Percentiles rank a stretch among this genome's conserved stretches.
Conservation (phyloP, 2,329 filamentous ascomycete species). For the Penicillium janthinellum region DNA sequence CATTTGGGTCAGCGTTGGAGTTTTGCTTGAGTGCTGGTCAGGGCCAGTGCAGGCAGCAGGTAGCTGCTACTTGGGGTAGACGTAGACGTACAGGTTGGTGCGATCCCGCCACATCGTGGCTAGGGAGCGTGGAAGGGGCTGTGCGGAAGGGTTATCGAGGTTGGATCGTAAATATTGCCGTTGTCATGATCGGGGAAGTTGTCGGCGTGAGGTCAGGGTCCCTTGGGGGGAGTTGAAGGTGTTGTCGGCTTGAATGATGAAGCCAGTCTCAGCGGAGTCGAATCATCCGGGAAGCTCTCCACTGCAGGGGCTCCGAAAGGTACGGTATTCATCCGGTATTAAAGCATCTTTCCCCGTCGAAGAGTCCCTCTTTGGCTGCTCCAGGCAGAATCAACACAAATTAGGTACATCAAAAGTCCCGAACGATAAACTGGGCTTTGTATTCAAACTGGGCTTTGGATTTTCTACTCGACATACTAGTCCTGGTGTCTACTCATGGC, state of each 20-base stretch:
- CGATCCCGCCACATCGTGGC: conserved; percentile 97
- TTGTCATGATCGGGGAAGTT: conserved; percentile 16
- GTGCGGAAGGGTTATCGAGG: conserved; percentile 24
- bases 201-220: neutral
- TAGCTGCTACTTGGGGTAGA: conserved; percentile 15
- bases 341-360: neutral
- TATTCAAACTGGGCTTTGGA: too few species aligned
- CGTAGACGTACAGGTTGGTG: conserved; percentile 82
- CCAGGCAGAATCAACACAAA: too few species aligned
- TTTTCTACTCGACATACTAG: too few species aligned
- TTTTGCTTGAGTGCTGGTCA: neutral
- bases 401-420: neutral
- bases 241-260: conserved; percentile 11
- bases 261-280: conserved; percentile 15
- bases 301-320: conserved; percentile 9
- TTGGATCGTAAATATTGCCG: conserved; percentile 15
- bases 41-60: neutral
- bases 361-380: neutral
- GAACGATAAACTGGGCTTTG: too few species aligned
- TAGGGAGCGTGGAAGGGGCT: conserved; percentile 34
- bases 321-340: conserved; percentile 9
- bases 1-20: conserved; percentile 19
- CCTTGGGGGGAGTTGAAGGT: neutral
- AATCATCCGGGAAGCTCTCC: conserved; percentile 17
- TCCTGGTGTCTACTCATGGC: neutral